These are phyloP conservation scores for Lepidium africanum DNA, from an alignment of 345 rosid genomes.

Conservation along the genomic window DNA sequence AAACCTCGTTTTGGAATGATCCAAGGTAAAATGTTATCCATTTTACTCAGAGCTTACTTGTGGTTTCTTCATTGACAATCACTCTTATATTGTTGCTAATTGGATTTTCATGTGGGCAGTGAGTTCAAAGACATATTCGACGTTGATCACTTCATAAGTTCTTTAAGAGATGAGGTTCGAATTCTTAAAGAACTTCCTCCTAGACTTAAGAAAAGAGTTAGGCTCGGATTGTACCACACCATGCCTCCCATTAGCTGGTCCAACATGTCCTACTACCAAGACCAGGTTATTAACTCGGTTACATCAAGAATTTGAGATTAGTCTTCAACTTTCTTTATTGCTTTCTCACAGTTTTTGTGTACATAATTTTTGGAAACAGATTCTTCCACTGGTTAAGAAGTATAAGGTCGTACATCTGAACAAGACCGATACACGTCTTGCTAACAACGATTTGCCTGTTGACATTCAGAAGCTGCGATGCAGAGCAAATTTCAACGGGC, in stretches of 20 bases:
- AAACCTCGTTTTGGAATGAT: slow-evolving; percentile 87
- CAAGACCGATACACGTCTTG: slow-evolving; percentile 89
- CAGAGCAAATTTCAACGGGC: slow-evolving; percentile 77
- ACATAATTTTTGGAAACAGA: slow-evolving; percentile 37
- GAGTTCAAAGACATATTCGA: slow-evolving; percentile 85
- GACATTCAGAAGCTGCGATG: slow-evolving; percentile 93
- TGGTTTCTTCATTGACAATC: not conserved
- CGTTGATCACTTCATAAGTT: slow-evolving; percentile 70
- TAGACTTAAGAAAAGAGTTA: slow-evolving; percentile 56
- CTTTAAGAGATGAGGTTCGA: slow-evolving; percentile 80
- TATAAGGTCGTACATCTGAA: slow-evolving; percentile 80
- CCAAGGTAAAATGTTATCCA: slow-evolving; percentile 42
- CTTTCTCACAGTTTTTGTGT: slow-evolving; percentile 7
- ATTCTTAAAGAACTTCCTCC: slow-evolving; percentile 80
- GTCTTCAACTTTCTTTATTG: not conserved
- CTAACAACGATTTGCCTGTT: slow-evolving; percentile 63
- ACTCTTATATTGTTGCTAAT: not conserved
- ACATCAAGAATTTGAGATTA: not conserved
- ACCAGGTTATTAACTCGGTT: slow-evolving; percentile 39
- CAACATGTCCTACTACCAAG: slow-evolving; percentile 65
- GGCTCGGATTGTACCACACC: slow-evolving; percentile 48
- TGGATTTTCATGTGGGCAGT: slow-evolving; percentile 32
- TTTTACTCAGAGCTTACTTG: not conserved
- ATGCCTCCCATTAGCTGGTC: slow-evolving; percentile 94
- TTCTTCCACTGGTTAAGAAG: slow-evolving; percentile 84